These are phyloP conservation scores for Eimeria zaria DNA, from an alignment of 169 alveolate genomes.

Conservation along the genomic window DNA sequence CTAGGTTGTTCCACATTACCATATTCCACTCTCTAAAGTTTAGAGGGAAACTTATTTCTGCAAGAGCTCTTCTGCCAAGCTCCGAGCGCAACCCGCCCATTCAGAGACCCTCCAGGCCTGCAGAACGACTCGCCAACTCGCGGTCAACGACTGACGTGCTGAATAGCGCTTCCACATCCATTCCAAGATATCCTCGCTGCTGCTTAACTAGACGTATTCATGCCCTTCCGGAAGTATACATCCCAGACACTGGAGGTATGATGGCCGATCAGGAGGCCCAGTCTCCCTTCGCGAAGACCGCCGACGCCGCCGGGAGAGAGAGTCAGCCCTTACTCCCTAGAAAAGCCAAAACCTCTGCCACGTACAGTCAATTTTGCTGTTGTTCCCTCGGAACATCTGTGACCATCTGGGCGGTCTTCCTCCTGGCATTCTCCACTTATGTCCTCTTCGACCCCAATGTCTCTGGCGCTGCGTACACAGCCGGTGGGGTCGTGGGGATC, in stretches of 20 bases:
- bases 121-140: constrained; percentile 26
- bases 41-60: neutral
- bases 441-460: constrained; percentile 70
- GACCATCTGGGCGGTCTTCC: constrained; percentile 83
- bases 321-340: constrained; percentile 39
- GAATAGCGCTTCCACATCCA: neutral
- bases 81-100: neutral
- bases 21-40: neutral
- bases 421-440: constrained; percentile 66
- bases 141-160: neutral
- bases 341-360: neutral
- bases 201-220: neutral
- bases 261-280: constrained; percentile 45
- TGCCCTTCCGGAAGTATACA: neutral
- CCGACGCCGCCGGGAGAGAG: constrained; percentile 20
- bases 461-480: constrained; percentile 80
- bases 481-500: constrained; percentile 80
- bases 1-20: neutral
- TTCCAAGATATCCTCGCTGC: neutral
- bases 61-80: neutral
- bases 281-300: neutral
- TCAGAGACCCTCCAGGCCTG: neutral
- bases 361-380: constrained; percentile 80
- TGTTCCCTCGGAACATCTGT: constrained; percentile 80
- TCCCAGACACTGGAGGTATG: constrained; percentile 4